phyloP scores from a whole-genome alignment of 495 filamentous ascomycete genomes.

The Lepraria neglecta region DNA sequence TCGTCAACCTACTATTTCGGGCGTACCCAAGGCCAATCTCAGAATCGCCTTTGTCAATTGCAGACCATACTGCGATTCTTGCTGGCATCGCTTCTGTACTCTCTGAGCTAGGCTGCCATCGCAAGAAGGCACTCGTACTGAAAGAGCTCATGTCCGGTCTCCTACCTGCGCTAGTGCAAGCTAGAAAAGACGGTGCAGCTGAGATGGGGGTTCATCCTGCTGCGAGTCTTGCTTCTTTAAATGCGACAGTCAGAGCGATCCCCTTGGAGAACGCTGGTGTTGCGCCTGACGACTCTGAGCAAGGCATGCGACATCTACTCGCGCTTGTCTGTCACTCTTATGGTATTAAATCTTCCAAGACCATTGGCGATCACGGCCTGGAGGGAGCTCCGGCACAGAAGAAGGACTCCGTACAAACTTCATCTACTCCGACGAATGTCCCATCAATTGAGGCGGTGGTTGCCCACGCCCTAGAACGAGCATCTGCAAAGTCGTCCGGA shows the following conservation, averaged over 20 bases:
- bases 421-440: background rate
- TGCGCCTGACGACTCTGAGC: slow-evolving; percentile 13
- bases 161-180: slow-evolving; percentile 81
- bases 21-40: slow-evolving; percentile 59
- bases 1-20: slow-evolving; percentile 61
- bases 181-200: slow-evolving; percentile 83
- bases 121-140: slow-evolving; percentile 83
- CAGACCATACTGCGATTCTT: slow-evolving; percentile 68
- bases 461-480: slow-evolving; percentile 46
- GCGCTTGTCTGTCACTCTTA: slow-evolving; percentile 28
- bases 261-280: background rate
- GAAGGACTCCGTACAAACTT: slow-evolving; percentile 15
- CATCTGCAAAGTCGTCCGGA: slow-evolving; percentile 53
- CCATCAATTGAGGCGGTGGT: slow-evolving; percentile 41
- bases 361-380: background rate
- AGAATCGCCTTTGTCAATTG: slow-evolving; percentile 50
- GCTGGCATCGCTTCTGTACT: slow-evolving; percentile 81
- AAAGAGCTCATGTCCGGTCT: slow-evolving; percentile 77
- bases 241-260: slow-evolving; percentile 14
- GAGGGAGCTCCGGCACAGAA: background rate
- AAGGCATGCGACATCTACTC: slow-evolving; percentile 28
- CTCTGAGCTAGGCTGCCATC: slow-evolving; percentile 63
- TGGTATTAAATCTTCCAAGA: slow-evolving; percentile 20
- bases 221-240: slow-evolving; percentile 65
- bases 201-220: slow-evolving; percentile 94